phyloP scores from a whole-genome alignment of 805 yeast genomes.

The Candida hungchunana region DNA sequence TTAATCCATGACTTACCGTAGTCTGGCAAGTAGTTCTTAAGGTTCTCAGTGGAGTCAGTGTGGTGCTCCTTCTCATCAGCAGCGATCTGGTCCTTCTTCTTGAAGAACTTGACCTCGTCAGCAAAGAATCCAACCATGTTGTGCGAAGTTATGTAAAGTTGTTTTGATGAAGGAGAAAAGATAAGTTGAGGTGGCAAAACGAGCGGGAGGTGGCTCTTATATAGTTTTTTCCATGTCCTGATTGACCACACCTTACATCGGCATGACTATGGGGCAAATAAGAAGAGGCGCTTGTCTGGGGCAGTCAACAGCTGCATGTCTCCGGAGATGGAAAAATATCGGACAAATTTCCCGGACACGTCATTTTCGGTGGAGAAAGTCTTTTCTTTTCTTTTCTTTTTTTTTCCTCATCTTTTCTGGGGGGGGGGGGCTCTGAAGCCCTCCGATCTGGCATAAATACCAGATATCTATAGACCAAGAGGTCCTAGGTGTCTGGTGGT shows the following conservation, averaged over 20 bases:
- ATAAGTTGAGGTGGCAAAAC: background rate
- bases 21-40: slow-evolving; percentile 23
- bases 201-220: too few relatives aligned
- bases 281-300: background rate
- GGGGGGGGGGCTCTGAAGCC: too few relatives aligned
- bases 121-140: slow-evolving; percentile 20
- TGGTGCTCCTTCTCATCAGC: background rate
- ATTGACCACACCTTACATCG: too few relatives aligned
- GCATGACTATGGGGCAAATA: background rate
- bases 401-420: too few relatives aligned
- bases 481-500: too few relatives aligned
- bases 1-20: slow-evolving; percentile 31
- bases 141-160: background rate
- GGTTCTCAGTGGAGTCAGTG: slow-evolving; percentile 8
- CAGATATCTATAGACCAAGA: too few relatives aligned
- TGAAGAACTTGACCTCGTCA: slow-evolving; percentile 22
- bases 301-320: slow-evolving; percentile 1
- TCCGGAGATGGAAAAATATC: slow-evolving; percentile 2
- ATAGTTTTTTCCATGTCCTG: slow-evolving; percentile 2
- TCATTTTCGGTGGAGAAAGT: too few relatives aligned
- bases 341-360: slow-evolving; percentile 1
- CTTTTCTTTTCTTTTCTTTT: too few relatives aligned
- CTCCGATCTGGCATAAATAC: too few relatives aligned
- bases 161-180: background rate
- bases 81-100: slow-evolving; percentile 6